A percentile compares a stretch with the other conserved stretches of the same genome.
Evolutionary conservation across 306 rosid species (phyloP).

Genomic region (Prunus mongolica): DNA sequence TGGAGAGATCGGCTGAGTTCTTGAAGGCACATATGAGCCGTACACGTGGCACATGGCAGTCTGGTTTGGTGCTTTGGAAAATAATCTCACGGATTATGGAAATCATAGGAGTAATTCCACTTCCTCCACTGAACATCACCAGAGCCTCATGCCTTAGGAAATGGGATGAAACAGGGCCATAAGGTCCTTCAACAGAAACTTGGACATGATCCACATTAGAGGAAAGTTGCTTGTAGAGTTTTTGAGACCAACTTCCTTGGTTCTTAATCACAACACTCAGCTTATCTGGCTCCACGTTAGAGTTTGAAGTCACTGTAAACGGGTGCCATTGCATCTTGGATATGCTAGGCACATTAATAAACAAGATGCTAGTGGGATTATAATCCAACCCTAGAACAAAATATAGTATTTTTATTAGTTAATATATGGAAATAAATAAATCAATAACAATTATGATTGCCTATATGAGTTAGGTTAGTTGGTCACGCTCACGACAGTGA

Average conservation of each 20-base stretch:
- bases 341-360: conserved; percentile 58
- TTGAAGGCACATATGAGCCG: conserved; percentile 46
- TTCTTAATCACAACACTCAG: conserved; percentile 49
- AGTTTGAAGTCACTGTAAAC: conserved; percentile 60
- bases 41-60: conserved; percentile 27
- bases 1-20: conserved; percentile 37
- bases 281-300: conserved; percentile 42
- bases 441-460: too few relatives aligned
- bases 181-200: conserved; percentile 85
- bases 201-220: conserved; percentile 39
- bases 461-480: too few relatives aligned
- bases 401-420: background rate
- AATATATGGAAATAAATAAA: too few relatives aligned
- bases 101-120: conserved; percentile 61
- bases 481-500: too few relatives aligned
- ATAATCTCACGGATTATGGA: conserved; percentile 63
- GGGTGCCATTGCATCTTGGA: conserved; percentile 90
- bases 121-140: conserved; percentile 59
- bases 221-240: conserved; percentile 45
- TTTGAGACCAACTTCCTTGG: conserved; percentile 61
- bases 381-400: conserved; percentile 45
- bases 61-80: conserved; percentile 35
- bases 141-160: conserved; percentile 46
- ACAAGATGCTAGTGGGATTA: conserved; percentile 60
- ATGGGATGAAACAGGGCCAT: conserved; percentile 51